A percentile compares a stretch with the other conserved stretches of the same genome.
These are phyloP conservation scores for Sedum album DNA, from an alignment of 164 flowering plant species.

Conservation along the genomic window DNA sequence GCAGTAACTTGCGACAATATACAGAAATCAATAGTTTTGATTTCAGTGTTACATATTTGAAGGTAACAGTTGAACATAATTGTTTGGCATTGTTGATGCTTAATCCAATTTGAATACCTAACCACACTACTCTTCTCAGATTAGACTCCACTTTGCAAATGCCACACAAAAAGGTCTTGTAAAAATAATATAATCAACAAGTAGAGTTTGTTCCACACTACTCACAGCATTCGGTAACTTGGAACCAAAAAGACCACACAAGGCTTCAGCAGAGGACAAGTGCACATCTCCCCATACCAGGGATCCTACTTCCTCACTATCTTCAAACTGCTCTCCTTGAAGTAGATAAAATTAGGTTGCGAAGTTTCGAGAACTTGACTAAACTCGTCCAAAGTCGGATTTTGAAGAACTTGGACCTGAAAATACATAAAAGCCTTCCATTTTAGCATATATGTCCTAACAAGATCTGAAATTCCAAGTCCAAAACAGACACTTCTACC, in stretches of 20 bases:
- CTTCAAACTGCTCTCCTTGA: constrained; percentile 15
- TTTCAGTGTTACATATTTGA: not conserved
- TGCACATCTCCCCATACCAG: constrained; percentile 13
- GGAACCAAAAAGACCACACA: constrained; percentile 13
- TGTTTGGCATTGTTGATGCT: not conserved
- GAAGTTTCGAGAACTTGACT: constrained; percentile 7
- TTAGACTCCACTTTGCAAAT: not conserved
- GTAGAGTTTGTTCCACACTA: not conserved
- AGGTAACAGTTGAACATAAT: not conserved
- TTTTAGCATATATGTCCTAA: not conserved
- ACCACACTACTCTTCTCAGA: not conserved
- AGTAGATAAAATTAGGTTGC: constrained; percentile 14
- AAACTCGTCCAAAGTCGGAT: constrained; percentile 14
- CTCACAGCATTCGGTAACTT: constrained; percentile 17
- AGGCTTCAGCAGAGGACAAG: constrained; percentile 8
- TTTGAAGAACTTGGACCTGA: constrained; percentile 15
- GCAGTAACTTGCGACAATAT: not conserved
- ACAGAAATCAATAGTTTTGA: not conserved
- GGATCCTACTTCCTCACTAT: constrained; percentile 12
- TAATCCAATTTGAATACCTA: not conserved
- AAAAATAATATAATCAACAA: not conserved
- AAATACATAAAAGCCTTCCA: not conserved
- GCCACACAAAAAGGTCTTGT: not conserved
- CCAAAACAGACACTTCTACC: constrained; percentile 9
- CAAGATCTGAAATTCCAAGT: not conserved